Evolutionary conservation across 257 asterid species (phyloP).

Genomic region (Coffea eugenioides): DNA sequence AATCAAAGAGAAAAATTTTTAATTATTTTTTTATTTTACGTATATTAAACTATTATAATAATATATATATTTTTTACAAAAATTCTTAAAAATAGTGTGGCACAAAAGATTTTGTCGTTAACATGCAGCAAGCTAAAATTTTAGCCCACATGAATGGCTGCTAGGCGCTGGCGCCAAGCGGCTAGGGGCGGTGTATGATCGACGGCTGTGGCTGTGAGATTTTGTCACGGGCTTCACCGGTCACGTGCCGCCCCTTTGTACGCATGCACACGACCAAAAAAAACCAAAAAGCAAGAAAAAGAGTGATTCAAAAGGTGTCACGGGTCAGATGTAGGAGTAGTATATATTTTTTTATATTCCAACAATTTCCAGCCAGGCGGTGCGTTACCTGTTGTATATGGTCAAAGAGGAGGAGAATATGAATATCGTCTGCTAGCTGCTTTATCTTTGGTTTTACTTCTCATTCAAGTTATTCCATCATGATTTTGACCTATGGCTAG

Average conservation of each 20-base stretch:
- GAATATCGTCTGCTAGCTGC: too few species aligned
- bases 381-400: not conserved
- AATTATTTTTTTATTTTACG: too few species aligned
- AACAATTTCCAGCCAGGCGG: not conserved
- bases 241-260: not conserved
- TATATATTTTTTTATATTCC: not conserved
- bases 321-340: slow-evolving; percentile 4
- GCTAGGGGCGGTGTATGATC: not conserved
- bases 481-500: not conserved
- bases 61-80: too few species aligned
- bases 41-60: too few species aligned
- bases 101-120: too few species aligned
- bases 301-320: slow-evolving; percentile 17
- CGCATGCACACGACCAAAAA: not conserved
- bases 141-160: too few species aligned
- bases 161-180: too few species aligned
- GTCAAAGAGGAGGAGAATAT: not conserved
- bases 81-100: too few species aligned
- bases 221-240: slow-evolving; percentile 4
- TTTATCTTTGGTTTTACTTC: slow-evolving; percentile 18
- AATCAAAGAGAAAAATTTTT: not conserved
- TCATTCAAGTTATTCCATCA: slow-evolving; percentile 8
- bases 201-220: not conserved
- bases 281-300: not conserved
- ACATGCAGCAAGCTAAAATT: too few species aligned